phyloP scores from a whole-genome alignment of 805 yeast species.

The Ascoidea rubescens region DNA sequence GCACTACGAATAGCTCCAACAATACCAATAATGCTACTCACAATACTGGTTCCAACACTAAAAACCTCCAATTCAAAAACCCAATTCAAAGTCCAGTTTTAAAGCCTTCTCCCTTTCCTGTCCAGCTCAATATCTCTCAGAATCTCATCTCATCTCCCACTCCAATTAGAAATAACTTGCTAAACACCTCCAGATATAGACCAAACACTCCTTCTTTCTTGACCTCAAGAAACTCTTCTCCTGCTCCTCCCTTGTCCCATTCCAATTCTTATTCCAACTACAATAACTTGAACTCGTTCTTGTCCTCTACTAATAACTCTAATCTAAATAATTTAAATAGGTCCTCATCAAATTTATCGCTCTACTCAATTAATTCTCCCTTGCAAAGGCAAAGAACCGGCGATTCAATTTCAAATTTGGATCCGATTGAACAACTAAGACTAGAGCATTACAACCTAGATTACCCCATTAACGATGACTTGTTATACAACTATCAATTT shows the following conservation, averaged over 20 bases:
- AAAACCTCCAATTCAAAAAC: no score
- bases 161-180: neutral
- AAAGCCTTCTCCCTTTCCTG: no score
- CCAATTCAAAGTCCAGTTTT: no score
- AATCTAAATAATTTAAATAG: neutral
- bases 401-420: neutral
- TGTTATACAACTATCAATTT: conserved; percentile 12
- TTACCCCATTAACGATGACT: conserved; percentile 26
- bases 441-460: conserved; percentile 33
- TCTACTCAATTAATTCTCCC: neutral
- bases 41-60: no score
- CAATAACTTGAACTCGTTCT: no score
- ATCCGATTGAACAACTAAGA: conserved; percentile 14
- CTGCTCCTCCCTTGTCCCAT: no score
- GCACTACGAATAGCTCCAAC: no score
- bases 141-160: neutral
- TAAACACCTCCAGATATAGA: neutral
- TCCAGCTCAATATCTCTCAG: neutral
- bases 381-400: neutral
- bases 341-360: neutral
- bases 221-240: no score
- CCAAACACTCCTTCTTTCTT: neutral
- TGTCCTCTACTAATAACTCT: no score
- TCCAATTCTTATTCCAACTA: no score
- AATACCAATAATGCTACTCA: no score